These are phyloP conservation scores for Chaetomiaceae sp. DNA, from an alignment of 2,329 filamentous ascomycete genomes.

Conservation along the genomic window DNA sequence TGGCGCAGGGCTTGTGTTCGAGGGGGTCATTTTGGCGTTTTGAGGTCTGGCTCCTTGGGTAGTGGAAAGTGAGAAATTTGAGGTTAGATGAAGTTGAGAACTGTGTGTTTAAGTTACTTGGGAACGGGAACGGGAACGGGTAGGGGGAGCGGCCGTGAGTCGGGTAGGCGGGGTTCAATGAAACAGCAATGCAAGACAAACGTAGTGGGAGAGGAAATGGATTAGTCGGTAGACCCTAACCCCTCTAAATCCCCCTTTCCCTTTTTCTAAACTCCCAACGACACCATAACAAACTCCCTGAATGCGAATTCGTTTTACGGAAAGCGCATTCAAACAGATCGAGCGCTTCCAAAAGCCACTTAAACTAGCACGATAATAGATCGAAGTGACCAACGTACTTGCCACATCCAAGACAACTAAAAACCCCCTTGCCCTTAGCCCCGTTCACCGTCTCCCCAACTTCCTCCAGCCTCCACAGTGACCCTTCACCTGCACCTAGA, in stretches of 20 bases:
- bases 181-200: not conserved
- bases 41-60: not conserved
- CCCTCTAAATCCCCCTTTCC: not conserved
- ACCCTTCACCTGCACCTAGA: constrained; percentile 38
- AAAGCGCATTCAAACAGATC: no score
- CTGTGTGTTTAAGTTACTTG: no score
- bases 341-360: no score
- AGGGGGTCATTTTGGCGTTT: not conserved
- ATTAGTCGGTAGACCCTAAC: not conserved
- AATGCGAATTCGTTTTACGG: no score
- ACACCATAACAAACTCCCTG: no score
- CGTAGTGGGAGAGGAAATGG: not conserved
- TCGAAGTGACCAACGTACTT: not conserved
- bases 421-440: not conserved
- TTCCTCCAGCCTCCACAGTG: not conserved
- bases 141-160: no score
- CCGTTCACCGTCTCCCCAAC: not conserved
- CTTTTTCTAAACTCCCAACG: not conserved
- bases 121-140: no score
- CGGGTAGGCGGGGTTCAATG: not conserved
- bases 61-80: no score
- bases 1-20: constrained; percentile 31
- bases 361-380: no score
- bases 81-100: no score
- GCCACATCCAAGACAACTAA: not conserved